Base-by-base conservation (phyloP, 2,329 filamentous ascomycete genomes). In the Colletotrichum endophyticum region DNA sequence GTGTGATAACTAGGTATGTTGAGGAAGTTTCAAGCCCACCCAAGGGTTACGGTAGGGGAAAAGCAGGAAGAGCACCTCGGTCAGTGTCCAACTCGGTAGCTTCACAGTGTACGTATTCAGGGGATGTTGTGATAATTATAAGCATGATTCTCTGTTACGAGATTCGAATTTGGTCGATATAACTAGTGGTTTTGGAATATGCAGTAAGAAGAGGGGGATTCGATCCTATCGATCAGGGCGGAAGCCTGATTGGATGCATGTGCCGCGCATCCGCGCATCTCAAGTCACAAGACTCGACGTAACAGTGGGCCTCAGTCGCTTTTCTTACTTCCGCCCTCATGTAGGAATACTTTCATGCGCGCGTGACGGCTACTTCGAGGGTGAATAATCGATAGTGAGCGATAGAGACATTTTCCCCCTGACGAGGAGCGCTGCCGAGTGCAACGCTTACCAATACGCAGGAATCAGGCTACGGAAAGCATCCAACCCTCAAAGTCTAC, bases 351-450 rank as follows among this genome's bases (percentile, higher is more conserved):
- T 6, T 22, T 22, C 11, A 13, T 22, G 44, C n/a, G n/a, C 44
- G 44, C n/a, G 44, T 53, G 44, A 13, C 19, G n/a, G n/a, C n/a
- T 12, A 13, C 11, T 13, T 53, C 1, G 6, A 22, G 11, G 11
- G n/a, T 53, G 6, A 22, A 13, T 53, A 13, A 22, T 53, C 11
- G n/a, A 22, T 53, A 53, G 0, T 22, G 6, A 53, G n/a, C n/a
- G 44, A 22, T 53, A n/a, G 0, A 53, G 1, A 53, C 1, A 8
- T 53, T 0, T 22, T 0, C 9, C 11, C 44, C n/a, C 44, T 22
- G 44, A 49, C n/a, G 44, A 53, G 44, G 11, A 53, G n/a, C n/a
- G 44, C n/a, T 13, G n/a, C 44, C 0, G n/a, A 53, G n/a, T 12
- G n/a, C 6, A 4, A 53, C 44, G 44, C 9, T 8, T 53, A 53